Base-by-base conservation (phyloP, 257 asterid genomes). In the Jasminum sambac region DNA sequence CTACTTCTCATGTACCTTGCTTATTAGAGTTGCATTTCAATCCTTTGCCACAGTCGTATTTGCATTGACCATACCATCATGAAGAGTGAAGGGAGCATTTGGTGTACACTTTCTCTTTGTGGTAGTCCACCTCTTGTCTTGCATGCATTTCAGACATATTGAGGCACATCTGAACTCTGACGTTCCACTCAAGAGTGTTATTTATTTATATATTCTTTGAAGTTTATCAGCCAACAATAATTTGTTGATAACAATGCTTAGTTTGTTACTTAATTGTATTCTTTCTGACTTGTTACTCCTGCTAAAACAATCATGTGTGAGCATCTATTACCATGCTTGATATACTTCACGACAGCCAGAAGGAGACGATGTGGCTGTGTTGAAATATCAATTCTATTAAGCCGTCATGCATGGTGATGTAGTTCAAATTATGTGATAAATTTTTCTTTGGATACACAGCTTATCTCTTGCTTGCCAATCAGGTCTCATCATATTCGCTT, bases 401-500 rank as follows among this genome's bases (percentile, higher is more conserved):
- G 26, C 24, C 13, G 8, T 44, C 38, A 37, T 41, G 46, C 59
- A 64, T 57, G 46, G 17, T 58, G 65, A 37, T 58, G 11, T 41
- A 30, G 63, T 64, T 40, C 24, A 70, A 52, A 57, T 55, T 63
- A 55, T 74, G 39, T 64, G 41, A 62, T 61, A 26, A 66, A 17
- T 58, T 23, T 23, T 63, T 43, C 42, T 77, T 67, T 30, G 40
- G 40, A 63, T 30, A n/a, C 63, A 58, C 41, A 43, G 17, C 61
- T 75, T 68, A 57, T 58, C 42, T 34, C 5, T 67, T 72, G 64
- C 5, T 67, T 72, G 64, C 71, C 9, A 25, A 57, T 70, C 59
- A 37, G 13, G 60, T 82, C 8, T 58, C 63, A 38, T 42, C 78
- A 44, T 23, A 21, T 26, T 55, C 65, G 13, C 72, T 42, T 42